phyloP scores from a whole-genome alignment of 2,329 filamentous ascomycete genomes.

The Tolypocladium ophioglossoides region DNA sequence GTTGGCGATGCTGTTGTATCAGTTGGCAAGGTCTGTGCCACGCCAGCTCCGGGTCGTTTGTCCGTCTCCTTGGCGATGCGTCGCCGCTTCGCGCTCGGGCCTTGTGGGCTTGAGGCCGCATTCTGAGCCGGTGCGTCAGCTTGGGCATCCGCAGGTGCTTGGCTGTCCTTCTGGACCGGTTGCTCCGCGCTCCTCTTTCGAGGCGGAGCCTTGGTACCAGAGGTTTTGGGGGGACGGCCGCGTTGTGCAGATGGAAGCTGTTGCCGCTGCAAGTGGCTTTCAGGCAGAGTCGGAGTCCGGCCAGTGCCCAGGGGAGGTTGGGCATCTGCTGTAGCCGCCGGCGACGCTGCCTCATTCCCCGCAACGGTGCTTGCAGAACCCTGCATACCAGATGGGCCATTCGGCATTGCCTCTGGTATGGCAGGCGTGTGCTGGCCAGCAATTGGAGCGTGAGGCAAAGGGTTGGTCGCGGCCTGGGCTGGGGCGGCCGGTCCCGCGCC shows the following conservation, averaged over 20 bases:
- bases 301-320: background rate
- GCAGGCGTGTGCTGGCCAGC: background rate
- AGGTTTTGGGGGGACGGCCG: background rate
- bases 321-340: background rate
- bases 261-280: background rate
- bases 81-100: slow-evolving; percentile 12
- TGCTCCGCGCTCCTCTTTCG: background rate
- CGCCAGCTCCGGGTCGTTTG: slow-evolving; percentile 4
- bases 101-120: slow-evolving; percentile 4
- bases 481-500: background rate
- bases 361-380: background rate
- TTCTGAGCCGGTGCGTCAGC: slow-evolving; percentile 1
- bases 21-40: slow-evolving; percentile 4
- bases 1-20: slow-evolving; percentile 6
- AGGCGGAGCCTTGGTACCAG: background rate
- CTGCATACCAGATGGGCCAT: background rate
- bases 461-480: slow-evolving; percentile 1
- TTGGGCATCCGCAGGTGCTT: background rate
- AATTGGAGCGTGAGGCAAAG: slow-evolving; percentile 1
- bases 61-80: slow-evolving; percentile 12
- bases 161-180: slow-evolving; percentile 1
- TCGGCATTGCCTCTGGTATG: background rate
- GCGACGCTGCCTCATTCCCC: background rate
- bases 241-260: background rate
- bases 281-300: background rate